phyloP scores from a whole-genome alignment of 176 grass and related monocot genomes.

The Avena eriantha region DNA sequence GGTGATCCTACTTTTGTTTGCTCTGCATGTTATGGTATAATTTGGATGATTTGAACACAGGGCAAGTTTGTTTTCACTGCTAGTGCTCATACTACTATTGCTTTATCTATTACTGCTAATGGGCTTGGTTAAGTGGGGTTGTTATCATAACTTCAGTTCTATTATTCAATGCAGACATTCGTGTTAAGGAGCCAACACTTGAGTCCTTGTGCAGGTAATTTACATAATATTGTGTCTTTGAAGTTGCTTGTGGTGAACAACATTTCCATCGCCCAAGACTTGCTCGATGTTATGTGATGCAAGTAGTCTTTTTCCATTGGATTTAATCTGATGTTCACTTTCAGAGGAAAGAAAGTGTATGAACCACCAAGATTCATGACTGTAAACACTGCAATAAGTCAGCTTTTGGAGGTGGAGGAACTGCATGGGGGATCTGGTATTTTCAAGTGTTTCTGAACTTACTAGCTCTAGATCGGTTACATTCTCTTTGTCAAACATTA shows the following conservation, averaged over 20 bases:
- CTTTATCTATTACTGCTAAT: background rate
- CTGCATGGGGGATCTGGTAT: constrained; percentile 63
- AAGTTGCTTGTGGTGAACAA: constrained; percentile 5
- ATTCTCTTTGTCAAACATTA: background rate
- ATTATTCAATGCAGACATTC: constrained; percentile 69
- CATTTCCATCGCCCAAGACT: background rate
- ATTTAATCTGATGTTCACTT: constrained; percentile 39
- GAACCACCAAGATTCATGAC: constrained; percentile 94
- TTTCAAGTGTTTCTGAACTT: background rate
- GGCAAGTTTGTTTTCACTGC: constrained; percentile 23
- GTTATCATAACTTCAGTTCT: background rate
- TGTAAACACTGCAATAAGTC: constrained; percentile 86
- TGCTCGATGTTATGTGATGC: background rate
- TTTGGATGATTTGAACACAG: background rate
- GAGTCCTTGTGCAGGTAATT: constrained; percentile 93
- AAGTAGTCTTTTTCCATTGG: background rate
- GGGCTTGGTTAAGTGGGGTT: background rate
- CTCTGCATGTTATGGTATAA: constrained; percentile 1
- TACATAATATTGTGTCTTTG: background rate
- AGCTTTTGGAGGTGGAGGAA: constrained; percentile 90
- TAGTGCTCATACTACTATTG: constrained; percentile 5
- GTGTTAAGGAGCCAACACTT: constrained; percentile 87
- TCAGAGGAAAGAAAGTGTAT: constrained; percentile 91
- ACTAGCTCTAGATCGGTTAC: background rate
- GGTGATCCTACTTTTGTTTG: background rate